These are phyloP conservation scores for Xerocomellus intermedius DNA, from an alignment of 768 basidiomycete species.

Conservation along the genomic window DNA sequence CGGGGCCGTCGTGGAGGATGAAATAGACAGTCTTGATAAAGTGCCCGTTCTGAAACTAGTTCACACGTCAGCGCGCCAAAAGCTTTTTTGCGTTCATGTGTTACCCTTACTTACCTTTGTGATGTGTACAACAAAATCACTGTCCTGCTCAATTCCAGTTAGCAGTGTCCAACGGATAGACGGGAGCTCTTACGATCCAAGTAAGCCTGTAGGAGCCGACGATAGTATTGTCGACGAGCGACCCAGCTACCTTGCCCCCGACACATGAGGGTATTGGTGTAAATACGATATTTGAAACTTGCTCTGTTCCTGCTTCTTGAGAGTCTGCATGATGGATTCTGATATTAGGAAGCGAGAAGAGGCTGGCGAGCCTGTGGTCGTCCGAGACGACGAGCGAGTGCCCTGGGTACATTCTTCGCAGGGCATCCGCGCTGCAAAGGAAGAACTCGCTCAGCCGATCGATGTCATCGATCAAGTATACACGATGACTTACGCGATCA, in stretches of 20 bases:
- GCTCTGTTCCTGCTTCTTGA: slow-evolving; percentile 45
- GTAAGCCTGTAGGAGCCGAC: slow-evolving; percentile 53
- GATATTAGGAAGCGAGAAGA: slow-evolving; percentile 53
- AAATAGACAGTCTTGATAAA: slow-evolving; percentile 37
- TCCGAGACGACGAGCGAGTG: slow-evolving; percentile 56
- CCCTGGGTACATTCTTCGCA: slow-evolving; percentile 60
- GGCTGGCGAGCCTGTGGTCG: slow-evolving; percentile 43
- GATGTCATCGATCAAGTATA: slow-evolving; percentile 1
- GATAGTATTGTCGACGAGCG: slow-evolving; percentile 48
- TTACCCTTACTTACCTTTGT: slow-evolving; percentile 44
- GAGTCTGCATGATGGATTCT: slow-evolving; percentile 44
- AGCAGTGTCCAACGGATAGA: slow-evolving; percentile 1
- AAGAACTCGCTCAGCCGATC: not conserved
- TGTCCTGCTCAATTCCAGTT: slow-evolving; percentile 36
- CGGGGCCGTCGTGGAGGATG: slow-evolving; percentile 60
- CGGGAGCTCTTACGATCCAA: slow-evolving; percentile 52
- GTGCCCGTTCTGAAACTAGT: slow-evolving; percentile 32
- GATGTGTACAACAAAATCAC: slow-evolving; percentile 55
- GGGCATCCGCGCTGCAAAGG: slow-evolving; percentile 38
- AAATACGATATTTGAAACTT: slow-evolving; percentile 51
- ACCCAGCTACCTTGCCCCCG: slow-evolving; percentile 45
- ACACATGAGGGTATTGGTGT: slow-evolving; percentile 43
- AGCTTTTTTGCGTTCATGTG: not conserved
- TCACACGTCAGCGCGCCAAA: not conserved
- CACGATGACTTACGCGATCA: slow-evolving; percentile 42